Conservation (phyloP, 2,329 filamentous ascomycete genomes). For the Hymenoscyphus fraxineus region DNA sequence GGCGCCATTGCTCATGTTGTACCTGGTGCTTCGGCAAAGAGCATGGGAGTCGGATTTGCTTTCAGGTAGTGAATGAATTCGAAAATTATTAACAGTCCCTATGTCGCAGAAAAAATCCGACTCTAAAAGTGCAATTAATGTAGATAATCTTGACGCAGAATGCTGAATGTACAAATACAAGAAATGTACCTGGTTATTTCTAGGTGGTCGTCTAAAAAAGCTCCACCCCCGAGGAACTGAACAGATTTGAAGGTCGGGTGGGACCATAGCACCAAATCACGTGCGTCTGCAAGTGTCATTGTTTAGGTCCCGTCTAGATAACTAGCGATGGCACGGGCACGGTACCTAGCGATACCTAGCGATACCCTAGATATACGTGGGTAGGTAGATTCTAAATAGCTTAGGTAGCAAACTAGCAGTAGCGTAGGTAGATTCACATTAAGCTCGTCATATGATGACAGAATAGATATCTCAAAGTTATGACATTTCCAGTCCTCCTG, state of each 20-base stretch:
- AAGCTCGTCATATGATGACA: not conserved
- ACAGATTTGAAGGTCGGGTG: too few relatives aligned
- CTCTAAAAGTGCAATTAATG: conserved; percentile 2
- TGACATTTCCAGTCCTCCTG: not conserved
- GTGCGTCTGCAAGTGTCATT: too few relatives aligned
- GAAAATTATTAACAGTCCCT: not conserved
- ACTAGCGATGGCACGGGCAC: too few relatives aligned
- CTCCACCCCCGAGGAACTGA: not conserved
- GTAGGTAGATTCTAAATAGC: too few relatives aligned
- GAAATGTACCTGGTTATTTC: conserved; percentile 4
- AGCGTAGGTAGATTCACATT: too few relatives aligned
- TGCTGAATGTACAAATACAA: conserved; percentile 1
- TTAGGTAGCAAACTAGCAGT: too few relatives aligned
- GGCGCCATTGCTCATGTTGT: conserved; percentile 32
- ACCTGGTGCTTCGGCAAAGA: conserved; percentile 11
- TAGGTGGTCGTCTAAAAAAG: conserved; percentile 2
- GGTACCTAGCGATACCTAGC: too few relatives aligned
- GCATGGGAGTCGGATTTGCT: conserved; percentile 11
- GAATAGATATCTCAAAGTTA: not conserved
- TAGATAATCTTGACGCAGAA: not conserved
- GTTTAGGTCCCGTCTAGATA: too few relatives aligned
- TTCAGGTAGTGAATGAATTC: not conserved
- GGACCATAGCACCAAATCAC: too few relatives aligned
- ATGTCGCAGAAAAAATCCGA: not conserved
- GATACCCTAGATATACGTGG: too few relatives aligned